A percentile compares a stretch with the other conserved stretches of the same genome.
Conservation (phyloP, 192 early-diverging fungal species). For the Podila epigama region DNA sequence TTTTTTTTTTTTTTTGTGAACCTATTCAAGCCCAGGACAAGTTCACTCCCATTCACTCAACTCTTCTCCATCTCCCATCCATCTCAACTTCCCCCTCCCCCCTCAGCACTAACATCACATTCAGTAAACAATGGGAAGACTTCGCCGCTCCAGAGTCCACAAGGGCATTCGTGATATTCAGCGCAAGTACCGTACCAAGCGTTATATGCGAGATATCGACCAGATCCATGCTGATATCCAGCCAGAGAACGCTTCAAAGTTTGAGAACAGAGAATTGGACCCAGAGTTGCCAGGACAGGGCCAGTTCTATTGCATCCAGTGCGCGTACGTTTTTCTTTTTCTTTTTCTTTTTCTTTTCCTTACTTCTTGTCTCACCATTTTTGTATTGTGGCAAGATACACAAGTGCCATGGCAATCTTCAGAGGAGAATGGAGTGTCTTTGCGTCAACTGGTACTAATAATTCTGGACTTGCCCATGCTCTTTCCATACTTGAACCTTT, state of each 20-base stretch:
- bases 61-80: neutral
- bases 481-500: too few species aligned
- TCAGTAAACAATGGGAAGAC: constrained; percentile 60
- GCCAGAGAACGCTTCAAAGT: constrained; percentile 69
- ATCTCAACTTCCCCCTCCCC: neutral
- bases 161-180: constrained; percentile 78
- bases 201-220: constrained; percentile 92
- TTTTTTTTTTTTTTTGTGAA: neutral
- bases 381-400: too few species aligned
- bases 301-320: constrained; percentile 90
- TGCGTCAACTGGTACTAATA: too few species aligned
- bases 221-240: constrained; percentile 92
- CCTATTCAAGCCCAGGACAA: too few species aligned
- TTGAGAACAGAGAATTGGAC: constrained; percentile 70
- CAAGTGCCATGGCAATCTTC: too few species aligned
- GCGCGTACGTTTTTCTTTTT: constrained; percentile 57
- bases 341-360: neutral
- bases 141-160: constrained; percentile 61
- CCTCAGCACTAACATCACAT: neutral
- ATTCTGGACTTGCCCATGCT: too few species aligned
- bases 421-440: too few species aligned
- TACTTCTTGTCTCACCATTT: too few species aligned
- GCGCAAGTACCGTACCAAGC: constrained; percentile 82
- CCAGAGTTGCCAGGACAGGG: constrained; percentile 91
- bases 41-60: constrained; percentile 1